Percentiles rank a stretch among this genome's conserved stretches.
Conservation (phyloP, 2,329 filamentous ascomycete genomes). For the Myrmaecium sp. region DNA sequence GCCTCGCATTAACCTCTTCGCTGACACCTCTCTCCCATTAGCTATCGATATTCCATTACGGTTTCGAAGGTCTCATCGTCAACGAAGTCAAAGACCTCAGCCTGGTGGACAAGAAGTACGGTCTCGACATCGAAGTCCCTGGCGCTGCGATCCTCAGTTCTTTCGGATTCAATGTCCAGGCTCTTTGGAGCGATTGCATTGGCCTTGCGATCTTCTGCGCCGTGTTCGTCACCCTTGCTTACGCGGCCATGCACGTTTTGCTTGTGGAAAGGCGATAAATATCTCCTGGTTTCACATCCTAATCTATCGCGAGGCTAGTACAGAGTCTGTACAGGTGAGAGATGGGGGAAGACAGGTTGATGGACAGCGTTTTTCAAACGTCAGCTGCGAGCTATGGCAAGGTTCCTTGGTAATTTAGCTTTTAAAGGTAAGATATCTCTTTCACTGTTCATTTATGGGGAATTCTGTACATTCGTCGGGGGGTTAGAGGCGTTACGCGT, state of each 20-base stretch:
- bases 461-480: too few relatives aligned
- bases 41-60: constrained; percentile 95
- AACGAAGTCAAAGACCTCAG: constrained; percentile 89
- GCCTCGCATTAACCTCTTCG: neutral
- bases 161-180: constrained; percentile 82
- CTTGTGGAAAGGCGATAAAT: constrained; percentile 76
- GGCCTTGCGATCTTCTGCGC: constrained; percentile 70
- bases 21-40: constrained; percentile 18
- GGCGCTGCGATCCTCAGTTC: constrained; percentile 86
- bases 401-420: too few relatives aligned
- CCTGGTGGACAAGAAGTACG: constrained; percentile 85
- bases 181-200: constrained; percentile 69
- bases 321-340: too few relatives aligned
- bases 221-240: constrained; percentile 74
- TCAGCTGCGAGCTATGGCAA: too few relatives aligned
- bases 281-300: neutral
- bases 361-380: too few relatives aligned
- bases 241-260: constrained; percentile 81
- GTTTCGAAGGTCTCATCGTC: constrained; percentile 88
- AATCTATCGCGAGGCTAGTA: too few relatives aligned
- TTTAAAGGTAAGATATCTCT: too few relatives aligned
- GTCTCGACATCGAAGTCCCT: constrained; percentile 88
- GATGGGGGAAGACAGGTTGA: too few relatives aligned
- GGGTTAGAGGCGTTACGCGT: too few relatives aligned
- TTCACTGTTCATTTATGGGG: too few relatives aligned